A percentile compares a stretch with the other conserved stretches of the same genome.
These are phyloP conservation scores for Stemphylium beticola DNA, from an alignment of 2,329 filamentous ascomycete species.

Conservation along the genomic window DNA sequence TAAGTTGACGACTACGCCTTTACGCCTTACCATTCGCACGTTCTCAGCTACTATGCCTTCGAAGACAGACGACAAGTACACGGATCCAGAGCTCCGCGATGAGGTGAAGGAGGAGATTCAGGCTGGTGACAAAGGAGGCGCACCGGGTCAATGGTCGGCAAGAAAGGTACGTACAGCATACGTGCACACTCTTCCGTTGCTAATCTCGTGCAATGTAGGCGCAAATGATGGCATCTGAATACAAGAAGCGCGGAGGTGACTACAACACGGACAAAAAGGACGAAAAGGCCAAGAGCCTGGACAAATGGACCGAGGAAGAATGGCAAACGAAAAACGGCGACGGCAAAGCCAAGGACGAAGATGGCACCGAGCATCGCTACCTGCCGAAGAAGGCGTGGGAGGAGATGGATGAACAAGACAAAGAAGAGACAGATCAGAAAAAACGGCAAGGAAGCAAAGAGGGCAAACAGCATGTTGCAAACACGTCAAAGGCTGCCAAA, in stretches of 20 bases:
- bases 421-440: slow-evolving; percentile 54
- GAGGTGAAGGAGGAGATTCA: slow-evolving; percentile 57
- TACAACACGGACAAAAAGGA: slow-evolving; percentile 56
- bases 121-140: slow-evolving; percentile 54
- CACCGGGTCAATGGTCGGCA: slow-evolving; percentile 58
- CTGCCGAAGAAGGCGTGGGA: slow-evolving; percentile 57
- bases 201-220: slow-evolving; percentile 34
- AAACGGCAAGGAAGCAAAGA: slow-evolving; percentile 51
- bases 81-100: slow-evolving; percentile 54
- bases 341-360: slow-evolving; percentile 53
- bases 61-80: slow-evolving; percentile 53
- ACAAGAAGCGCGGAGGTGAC: slow-evolving; percentile 56
- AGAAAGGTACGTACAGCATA: slow-evolving; percentile 47
- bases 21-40: background rate
- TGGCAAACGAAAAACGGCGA: slow-evolving; percentile 59
- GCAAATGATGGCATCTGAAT: slow-evolving; percentile 56
- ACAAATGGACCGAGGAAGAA: slow-evolving; percentile 56
- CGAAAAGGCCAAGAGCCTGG: slow-evolving; percentile 53
- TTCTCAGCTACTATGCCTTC: slow-evolving; percentile 48
- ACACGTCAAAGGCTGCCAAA: slow-evolving; percentile 4
- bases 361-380: slow-evolving; percentile 9
- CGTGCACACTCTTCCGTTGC: background rate
- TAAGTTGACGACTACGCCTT: background rate
- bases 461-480: slow-evolving; percentile 11
- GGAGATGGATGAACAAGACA: slow-evolving; percentile 50